Evolutionary conservation across 306 rosid genomes (phyloP).

Genomic region (Ormosia emarginata): DNA sequence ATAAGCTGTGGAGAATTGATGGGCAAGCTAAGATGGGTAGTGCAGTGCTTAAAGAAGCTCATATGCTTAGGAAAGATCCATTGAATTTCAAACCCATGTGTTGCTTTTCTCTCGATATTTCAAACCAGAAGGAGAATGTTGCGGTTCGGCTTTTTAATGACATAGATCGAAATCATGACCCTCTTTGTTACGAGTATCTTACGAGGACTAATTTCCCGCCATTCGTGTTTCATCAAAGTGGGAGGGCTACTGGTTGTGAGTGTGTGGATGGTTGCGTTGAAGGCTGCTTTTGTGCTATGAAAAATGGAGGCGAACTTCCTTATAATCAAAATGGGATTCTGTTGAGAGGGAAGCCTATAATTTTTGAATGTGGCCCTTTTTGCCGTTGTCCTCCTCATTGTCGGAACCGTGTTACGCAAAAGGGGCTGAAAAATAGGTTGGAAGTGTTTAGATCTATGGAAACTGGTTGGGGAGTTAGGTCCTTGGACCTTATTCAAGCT

Average conservation of each 20-base stretch:
- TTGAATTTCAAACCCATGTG: slow-evolving; percentile 52
- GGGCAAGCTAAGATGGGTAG: slow-evolving; percentile 95
- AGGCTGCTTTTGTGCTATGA: slow-evolving; percentile 73
- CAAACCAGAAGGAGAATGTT: slow-evolving; percentile 49
- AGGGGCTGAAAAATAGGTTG: slow-evolving; percentile 59
- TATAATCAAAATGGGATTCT: slow-evolving; percentile 69
- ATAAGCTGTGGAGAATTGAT: slow-evolving; percentile 66
- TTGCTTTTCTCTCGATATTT: slow-evolving; percentile 66
- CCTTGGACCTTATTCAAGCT: slow-evolving; percentile 91
- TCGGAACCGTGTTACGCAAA: slow-evolving; percentile 73
- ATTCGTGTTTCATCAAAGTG: slow-evolving; percentile 61
- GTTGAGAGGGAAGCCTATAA: slow-evolving; percentile 77
- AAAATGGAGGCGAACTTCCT: slow-evolving; percentile 73
- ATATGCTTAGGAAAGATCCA: slow-evolving; percentile 47
- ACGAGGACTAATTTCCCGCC: slow-evolving; percentile 55
- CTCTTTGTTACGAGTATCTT: slow-evolving; percentile 69
- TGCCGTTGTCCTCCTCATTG: slow-evolving; percentile 79
- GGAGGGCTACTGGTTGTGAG: slow-evolving; percentile 58
- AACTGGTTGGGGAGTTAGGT: slow-evolving; percentile 98
- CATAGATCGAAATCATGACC: slow-evolving; percentile 62
- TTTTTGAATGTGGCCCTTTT: slow-evolving; percentile 88
- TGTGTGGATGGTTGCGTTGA: slow-evolving; percentile 56
- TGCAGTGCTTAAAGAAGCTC: slow-evolving; percentile 52
- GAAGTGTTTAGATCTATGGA: slow-evolving; percentile 88
- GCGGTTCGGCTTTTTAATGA: slow-evolving; percentile 70